Base-by-base conservation (phyloP, 2,329 filamentous ascomycete species). In the Sordariomycetes sp. region DNA sequence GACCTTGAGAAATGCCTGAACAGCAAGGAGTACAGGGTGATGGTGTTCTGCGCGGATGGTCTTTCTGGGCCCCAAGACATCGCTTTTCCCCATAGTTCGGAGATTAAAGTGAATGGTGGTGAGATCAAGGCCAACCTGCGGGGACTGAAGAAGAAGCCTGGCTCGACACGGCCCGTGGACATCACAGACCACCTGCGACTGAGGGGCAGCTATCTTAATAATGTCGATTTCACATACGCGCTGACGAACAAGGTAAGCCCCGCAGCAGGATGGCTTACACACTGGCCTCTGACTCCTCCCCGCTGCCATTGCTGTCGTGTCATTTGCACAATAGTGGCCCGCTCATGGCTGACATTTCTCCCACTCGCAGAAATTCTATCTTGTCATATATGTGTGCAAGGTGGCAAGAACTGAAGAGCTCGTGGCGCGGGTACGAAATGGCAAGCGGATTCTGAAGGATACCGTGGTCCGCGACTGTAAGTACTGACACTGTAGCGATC, bases 101-200 rank as follows among this genome's bases (percentile, higher is more conserved):
- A 99, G 69, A 80, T 99, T 59, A 93, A 91, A 68, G 83, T 96
- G 59, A 99, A 99, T 65, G 81, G 85, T 11, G 88, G 88, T 37
- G 90, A 97, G 59, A 81, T 97, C 64, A 94, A 93, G 71, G 87
- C 88, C n/a, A 99, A 97, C 69, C 79, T 96, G 64, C 88, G 94
- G 64, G 94, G 94, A 4, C 73, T 99, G 61, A 99, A 99, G 73
- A 97, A 96, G 70, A 96, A 94, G 70, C 90, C 93, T 7, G 94
- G 94, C 24, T 95, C 94, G 52, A 99, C 94, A 48, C 86, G 90
- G 66, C 94, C 94, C 8, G 91, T 90, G 53, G 94, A 99, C 72
- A 88, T 99, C 61, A 99, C 94, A 8, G 77, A 81, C 62, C 80
- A 83, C 60, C 76, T 97, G 53, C 83, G 87, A 20, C 81, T 89